Conservation (phyloP, 345 rosid species). For the Salix arbutifolia region DNA sequence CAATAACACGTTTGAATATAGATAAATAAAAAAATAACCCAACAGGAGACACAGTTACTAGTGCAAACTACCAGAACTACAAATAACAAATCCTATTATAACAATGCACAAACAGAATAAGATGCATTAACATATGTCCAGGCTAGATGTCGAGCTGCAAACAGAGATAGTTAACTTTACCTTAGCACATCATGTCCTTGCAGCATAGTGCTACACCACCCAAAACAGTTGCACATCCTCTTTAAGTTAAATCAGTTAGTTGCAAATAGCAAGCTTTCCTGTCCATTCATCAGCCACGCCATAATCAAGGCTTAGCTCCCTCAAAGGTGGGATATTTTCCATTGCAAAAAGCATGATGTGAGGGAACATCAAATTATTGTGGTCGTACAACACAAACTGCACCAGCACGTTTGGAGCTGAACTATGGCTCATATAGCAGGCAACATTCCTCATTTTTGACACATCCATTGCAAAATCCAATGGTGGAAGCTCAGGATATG, state of each 20-base stretch:
- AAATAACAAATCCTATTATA: neutral
- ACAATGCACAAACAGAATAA: neutral
- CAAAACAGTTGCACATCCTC: constrained; percentile 15
- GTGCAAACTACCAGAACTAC: neutral
- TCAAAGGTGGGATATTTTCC: constrained; percentile 86
- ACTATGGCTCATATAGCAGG: constrained; percentile 91
- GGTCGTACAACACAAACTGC: constrained; percentile 79
- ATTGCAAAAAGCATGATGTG: constrained; percentile 84
- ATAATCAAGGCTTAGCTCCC: constrained; percentile 90
- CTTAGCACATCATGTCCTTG: constrained; percentile 30
- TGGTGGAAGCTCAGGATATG: constrained; percentile 68
- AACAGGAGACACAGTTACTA: neutral
- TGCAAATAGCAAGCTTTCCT: constrained; percentile 78
- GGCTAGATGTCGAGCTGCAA: neutral
- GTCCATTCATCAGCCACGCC: constrained; percentile 79
- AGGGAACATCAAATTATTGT: constrained; percentile 83
- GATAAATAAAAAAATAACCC: neutral
- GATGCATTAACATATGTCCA: neutral
- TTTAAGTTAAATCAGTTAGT: constrained; percentile 38
- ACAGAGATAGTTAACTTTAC: constrained; percentile 18
- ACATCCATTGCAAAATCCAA: constrained; percentile 94
- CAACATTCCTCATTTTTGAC: constrained; percentile 86
- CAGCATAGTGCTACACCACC: constrained; percentile 18
- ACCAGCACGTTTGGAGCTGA: constrained; percentile 76
- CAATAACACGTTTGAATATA: neutral